Evolutionary conservation across 768 basidiomycete species (phyloP).

Genomic region (Hericium rajendrae): DNA sequence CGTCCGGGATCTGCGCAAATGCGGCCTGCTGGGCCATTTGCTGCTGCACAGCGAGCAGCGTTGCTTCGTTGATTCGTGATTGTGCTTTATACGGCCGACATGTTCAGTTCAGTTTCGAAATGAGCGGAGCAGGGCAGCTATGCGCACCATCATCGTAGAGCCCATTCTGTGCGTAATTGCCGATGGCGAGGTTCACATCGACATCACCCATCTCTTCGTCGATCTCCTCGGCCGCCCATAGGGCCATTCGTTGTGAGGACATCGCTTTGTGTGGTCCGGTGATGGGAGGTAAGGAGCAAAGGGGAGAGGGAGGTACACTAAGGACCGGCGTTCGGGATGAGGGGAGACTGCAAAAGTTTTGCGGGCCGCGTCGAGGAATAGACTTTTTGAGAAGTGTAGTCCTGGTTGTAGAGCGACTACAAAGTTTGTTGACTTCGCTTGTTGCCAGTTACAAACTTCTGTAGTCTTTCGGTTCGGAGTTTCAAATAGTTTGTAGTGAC

Average conservation of each 20-base stretch:
- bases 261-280: conserved; percentile 21
- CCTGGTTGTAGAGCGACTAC: no score
- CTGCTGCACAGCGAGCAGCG: conserved; percentile 66
- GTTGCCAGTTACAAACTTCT: no score
- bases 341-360: background rate
- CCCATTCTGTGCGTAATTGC: conserved; percentile 58
- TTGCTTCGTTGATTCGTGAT: conserved; percentile 61
- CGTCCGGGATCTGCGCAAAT: conserved; percentile 77
- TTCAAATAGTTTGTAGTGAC: no score
- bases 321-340: no score
- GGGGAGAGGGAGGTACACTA: no score
- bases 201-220: conserved; percentile 69
- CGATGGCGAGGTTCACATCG: conserved; percentile 59
- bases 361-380: conserved; percentile 3
- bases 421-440: no score
- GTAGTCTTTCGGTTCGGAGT: no score
- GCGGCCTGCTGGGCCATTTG: conserved; percentile 80
- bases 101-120: background rate
- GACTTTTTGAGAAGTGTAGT: background rate
- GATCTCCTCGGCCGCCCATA: conserved; percentile 77
- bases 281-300: no score
- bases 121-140: background rate
- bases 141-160: conserved; percentile 56
- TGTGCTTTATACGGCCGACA: conserved; percentile 25
- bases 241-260: conserved; percentile 55